Conservation (phyloP, 2,329 filamentous ascomycete genomes). For the Colletotrichum nymphaeae region DNA sequence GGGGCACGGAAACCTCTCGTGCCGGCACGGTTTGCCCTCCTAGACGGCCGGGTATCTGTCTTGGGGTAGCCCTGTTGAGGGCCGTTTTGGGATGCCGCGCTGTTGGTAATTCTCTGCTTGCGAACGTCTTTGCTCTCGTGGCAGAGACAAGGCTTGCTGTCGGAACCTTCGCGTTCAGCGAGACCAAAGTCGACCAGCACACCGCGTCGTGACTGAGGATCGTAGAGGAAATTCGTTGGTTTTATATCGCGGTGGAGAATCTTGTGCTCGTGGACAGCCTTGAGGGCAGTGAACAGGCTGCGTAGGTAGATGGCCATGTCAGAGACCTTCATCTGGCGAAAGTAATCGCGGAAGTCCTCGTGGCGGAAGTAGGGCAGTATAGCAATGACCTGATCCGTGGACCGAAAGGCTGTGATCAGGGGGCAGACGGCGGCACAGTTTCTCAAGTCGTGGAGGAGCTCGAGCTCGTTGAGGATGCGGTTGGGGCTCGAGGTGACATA, state of each 20-base stretch:
- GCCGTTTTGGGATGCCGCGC: conserved; percentile 65
- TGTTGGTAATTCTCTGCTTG: conserved; percentile 67
- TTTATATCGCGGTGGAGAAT: conserved; percentile 98
- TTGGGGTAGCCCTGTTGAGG: conserved; percentile 82
- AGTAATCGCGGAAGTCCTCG: conserved; percentile 94
- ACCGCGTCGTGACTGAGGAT: conserved; percentile 81
- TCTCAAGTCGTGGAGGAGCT: conserved; percentile 88
- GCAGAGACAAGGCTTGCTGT: conserved; percentile 86
- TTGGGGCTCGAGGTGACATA: conserved; percentile 96
- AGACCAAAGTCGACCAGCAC: conserved; percentile 99
- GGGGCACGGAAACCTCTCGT: conserved; percentile 96
- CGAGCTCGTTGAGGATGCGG: conserved; percentile 95
- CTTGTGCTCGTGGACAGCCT: conserved; percentile 82
- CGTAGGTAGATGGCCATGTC: conserved; percentile 93
- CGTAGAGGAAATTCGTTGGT: conserved; percentile 97
- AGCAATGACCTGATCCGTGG: conserved; percentile 94
- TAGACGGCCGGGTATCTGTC: conserved; percentile 86
- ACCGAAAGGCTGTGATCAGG: conserved; percentile 95
- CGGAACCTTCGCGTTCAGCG: conserved; percentile 84
- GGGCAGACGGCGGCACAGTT: conserved; percentile 89
- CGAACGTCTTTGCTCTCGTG: conserved; percentile 73
- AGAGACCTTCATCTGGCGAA: conserved; percentile 85
- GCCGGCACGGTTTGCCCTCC: conserved; percentile 92
- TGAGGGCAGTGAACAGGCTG: conserved; percentile 86
- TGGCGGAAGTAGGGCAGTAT: conserved; percentile 96